Conservation (phyloP, 305 asterid genomes). For the Solanum hybrid region DNA sequence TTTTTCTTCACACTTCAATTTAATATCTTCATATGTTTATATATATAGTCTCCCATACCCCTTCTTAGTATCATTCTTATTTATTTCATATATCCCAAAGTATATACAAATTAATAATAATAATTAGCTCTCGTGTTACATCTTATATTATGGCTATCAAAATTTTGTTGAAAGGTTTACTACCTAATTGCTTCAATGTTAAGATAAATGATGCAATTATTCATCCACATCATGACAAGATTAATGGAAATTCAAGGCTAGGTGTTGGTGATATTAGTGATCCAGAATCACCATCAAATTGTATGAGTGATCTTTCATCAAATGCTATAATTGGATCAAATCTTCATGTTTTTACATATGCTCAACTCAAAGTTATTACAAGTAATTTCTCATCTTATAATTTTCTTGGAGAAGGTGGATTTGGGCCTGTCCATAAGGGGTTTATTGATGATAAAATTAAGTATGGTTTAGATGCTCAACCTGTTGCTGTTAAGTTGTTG, state of each 20-base stretch:
- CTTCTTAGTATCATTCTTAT: not conserved
- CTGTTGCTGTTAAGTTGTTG: conserved; percentile 29
- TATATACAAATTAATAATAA: not conserved
- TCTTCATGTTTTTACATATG: conserved; percentile 24
- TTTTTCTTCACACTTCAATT: not conserved
- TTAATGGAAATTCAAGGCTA: conserved; percentile 7
- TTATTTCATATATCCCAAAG: not conserved
- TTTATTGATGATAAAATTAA: conserved; percentile 21
- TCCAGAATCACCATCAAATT: conserved; percentile 17
- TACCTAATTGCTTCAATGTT: not conserved
- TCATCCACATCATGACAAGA: not conserved
- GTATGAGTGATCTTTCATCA: conserved; percentile 19
- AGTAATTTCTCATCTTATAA: conserved; percentile 13
- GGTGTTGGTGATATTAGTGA: conserved; percentile 25
- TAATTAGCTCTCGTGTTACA: not conserved
- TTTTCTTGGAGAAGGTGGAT: conserved; percentile 33
- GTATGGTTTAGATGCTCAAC: conserved; percentile 25
- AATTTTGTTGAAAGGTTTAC: not conserved
- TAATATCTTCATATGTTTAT: not conserved
- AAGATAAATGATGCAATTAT: not conserved
- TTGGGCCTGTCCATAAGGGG: conserved; percentile 36
- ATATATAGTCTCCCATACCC: not conserved
- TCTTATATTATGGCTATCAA: not conserved
- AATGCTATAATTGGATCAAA: conserved; percentile 27
- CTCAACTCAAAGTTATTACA: conserved; percentile 20